These are phyloP conservation scores for Cochlearia excelsa DNA, from an alignment of 345 rosid species.

Conservation along the genomic window DNA sequence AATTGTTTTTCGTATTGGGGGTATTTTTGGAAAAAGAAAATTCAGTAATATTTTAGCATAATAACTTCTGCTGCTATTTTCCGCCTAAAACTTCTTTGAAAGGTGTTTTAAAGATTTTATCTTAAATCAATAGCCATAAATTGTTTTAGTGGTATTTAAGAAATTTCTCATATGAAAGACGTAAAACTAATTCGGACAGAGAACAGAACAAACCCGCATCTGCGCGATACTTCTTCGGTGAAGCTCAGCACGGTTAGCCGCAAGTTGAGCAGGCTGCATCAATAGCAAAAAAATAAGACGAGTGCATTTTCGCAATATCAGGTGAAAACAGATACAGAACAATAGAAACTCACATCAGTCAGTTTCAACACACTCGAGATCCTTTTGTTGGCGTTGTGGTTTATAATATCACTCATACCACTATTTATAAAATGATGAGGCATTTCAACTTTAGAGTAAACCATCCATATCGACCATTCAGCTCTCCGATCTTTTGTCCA, in stretches of 20 bases:
- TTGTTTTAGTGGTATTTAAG: too few species aligned
- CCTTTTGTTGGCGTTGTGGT: slow-evolving; percentile 54
- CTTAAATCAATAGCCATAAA: too few species aligned
- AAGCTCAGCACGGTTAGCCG: slow-evolving; percentile 91
- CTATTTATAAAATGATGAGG: slow-evolving; percentile 79
- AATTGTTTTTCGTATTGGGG: too few species aligned
- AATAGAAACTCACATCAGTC: slow-evolving; percentile 52
- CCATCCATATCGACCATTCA: slow-evolving; percentile 99
- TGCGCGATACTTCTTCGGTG: slow-evolving; percentile 96
- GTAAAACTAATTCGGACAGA: not conserved
- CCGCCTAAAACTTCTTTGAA: too few species aligned
- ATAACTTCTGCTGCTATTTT: too few species aligned
- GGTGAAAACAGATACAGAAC: slow-evolving; percentile 14
- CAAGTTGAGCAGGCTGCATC: slow-evolving; percentile 75
- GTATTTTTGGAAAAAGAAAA: too few species aligned
- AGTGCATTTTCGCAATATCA: not conserved
- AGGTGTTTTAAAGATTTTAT: too few species aligned
- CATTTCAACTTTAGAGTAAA: slow-evolving; percentile 95
- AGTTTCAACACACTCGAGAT: slow-evolving; percentile 61
- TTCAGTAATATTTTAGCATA: too few species aligned
- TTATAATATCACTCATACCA: slow-evolving; percentile 58
- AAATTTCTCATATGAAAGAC: too few species aligned
- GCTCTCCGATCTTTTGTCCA: slow-evolving; percentile 89
- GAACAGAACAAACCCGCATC: slow-evolving; percentile 65
- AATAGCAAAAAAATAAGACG: slow-evolving; percentile 15